Base-by-base conservation (phyloP, 2,329 filamentous ascomycete genomes). In the Penicillium rolfsii region DNA sequence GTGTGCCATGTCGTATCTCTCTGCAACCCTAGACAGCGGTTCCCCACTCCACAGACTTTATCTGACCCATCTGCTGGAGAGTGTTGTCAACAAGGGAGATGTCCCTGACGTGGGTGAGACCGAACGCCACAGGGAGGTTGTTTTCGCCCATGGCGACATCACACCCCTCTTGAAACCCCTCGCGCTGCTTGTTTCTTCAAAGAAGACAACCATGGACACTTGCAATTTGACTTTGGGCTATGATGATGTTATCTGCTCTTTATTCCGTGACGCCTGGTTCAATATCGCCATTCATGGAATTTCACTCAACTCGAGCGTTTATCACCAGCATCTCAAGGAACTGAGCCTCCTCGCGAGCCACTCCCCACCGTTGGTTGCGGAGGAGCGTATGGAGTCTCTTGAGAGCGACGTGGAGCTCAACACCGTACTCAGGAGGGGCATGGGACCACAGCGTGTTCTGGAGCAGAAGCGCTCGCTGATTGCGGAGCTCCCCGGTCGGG, bases 371-470 rank as follows among this genome's bases (percentile, higher is more conserved):
- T 80, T 99, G 57, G 90, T 99, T 35, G 88, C 93, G 2, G 92
- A 97, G 72, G 91, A 96, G 73, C 88, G 93, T 60, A 90, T 91
- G 33, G 93, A 97, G 68, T 89, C 96, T 72, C 85, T 95, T 9
- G 95, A 99, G 76, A 97, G 93, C 74, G 95, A 98, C 67, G 94
- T 99, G 58, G 95, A 99, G 72, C 85, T 99, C 43, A 98, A 99
- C 72, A 96, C 93, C 0, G 90, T 98, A 19, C 82, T 99, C 54
- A 88, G 94, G 61, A 87, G 95, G 62, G 94, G 93, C 19, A 91
- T 92, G 81, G 91, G 87, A 64, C 86, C 88, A 33, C 87, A 93
- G 63, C 74, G 74, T 49, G 88, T 92, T 57, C 79, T 87, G 1
- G 85, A 90, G 64, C 93, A 97, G 73, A 97, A 96, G 80, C 91